Conservation (phyloP, 768 basidiomycete species). For the Rhizopogon vesiculosus region DNA sequence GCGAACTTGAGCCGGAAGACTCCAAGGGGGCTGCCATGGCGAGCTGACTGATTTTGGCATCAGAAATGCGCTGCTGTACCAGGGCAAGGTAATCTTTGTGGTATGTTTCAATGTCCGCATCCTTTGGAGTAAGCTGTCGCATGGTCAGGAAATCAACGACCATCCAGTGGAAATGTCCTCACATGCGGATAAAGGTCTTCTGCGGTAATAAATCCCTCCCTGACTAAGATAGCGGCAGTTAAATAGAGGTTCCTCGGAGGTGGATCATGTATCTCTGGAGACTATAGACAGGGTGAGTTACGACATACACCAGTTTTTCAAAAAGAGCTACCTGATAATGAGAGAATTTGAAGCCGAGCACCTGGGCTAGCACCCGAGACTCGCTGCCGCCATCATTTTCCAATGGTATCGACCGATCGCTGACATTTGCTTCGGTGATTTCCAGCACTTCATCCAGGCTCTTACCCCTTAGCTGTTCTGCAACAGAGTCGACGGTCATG, state of each 20-base stretch:
- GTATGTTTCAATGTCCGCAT: conserved; percentile 68
- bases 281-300: conserved; percentile 30
- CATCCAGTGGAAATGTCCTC: conserved; percentile 20
- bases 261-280: conserved; percentile 52
- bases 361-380: conserved; percentile 75
- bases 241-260: conserved; percentile 74
- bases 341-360: conserved; percentile 96
- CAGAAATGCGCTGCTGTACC: conserved; percentile 59
- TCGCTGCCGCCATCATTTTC: conserved; percentile 24
- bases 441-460: conserved; percentile 61
- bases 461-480: conserved; percentile 50
- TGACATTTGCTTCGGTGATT: conserved; percentile 39
- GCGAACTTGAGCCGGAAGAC: conserved; percentile 36
- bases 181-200: conserved; percentile 95
- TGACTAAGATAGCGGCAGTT: conserved; percentile 81
- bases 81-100: conserved; percentile 61
- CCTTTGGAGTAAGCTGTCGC: conserved; percentile 63
- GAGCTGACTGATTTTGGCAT: conserved; percentile 68
- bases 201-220: conserved; percentile 81
- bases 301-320: not conserved
- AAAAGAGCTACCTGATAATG: conserved; percentile 70
- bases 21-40: conserved; percentile 85
- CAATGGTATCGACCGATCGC: not conserved
- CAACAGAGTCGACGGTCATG: conserved; percentile 35
- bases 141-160: conserved; percentile 5